These are phyloP conservation scores for Pseudonitzschia multistriata DNA, from an alignment of 108 stramenopile species.

Conservation along the genomic window DNA sequence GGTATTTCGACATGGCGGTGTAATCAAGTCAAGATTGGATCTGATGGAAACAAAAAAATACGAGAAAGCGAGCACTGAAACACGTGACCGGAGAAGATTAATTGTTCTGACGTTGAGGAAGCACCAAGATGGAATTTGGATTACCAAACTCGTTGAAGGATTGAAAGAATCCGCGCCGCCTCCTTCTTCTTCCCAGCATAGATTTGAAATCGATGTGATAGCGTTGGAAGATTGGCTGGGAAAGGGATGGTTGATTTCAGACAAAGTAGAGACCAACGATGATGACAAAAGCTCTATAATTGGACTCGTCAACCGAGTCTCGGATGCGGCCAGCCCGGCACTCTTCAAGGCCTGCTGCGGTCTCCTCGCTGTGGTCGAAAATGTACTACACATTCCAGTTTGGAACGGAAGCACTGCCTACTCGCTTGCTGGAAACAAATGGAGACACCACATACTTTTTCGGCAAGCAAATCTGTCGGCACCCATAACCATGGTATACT, in stretches of 20 bases:
- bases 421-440: constrained; percentile 33
- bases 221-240: constrained; percentile 22
- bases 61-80: not conserved
- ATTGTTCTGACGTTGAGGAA: constrained; percentile 33
- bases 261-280: not conserved
- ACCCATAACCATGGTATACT: constrained; percentile 24
- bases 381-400: constrained; percentile 27
- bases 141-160: constrained; percentile 29
- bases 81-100: not conserved
- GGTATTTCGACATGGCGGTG: no score
- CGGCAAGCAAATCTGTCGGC: constrained; percentile 28
- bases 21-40: no score
- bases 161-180: constrained; percentile 3
- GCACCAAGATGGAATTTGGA: constrained; percentile 44
- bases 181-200: not conserved
- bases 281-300: not conserved
- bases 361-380: constrained; percentile 16
- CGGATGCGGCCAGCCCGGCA: constrained; percentile 41
- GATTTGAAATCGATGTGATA: constrained; percentile 6
- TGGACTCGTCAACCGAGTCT: constrained; percentile 48
- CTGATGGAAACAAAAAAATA: no score
- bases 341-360: constrained; percentile 27
- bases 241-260: constrained; percentile 17
- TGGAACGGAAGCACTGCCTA: constrained; percentile 38
- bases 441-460: constrained; percentile 46